Evolutionary conservation across 2,329 filamentous ascomycete species (phyloP).

Genomic region (Paecilomyces fulvus): DNA sequence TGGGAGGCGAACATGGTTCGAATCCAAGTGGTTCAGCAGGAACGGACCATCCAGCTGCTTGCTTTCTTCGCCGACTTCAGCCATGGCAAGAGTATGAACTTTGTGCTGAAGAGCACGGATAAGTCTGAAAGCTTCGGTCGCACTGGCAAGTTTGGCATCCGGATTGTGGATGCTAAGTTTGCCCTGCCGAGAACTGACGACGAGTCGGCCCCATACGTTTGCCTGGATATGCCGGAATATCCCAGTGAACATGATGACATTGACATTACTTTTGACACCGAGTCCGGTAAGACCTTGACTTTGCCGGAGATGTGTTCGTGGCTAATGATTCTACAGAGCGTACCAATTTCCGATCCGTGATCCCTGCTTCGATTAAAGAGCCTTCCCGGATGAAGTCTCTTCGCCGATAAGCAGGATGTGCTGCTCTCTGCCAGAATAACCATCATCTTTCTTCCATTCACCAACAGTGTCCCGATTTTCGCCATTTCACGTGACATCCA

Average conservation of each 20-base stretch:
- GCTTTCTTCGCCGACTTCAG: constrained; percentile 85
- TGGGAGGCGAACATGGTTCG: constrained; percentile 78
- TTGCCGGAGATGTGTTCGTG: neutral
- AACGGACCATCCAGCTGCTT: constrained; percentile 66
- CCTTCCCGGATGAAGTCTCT: constrained; percentile 34
- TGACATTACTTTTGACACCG: constrained; percentile 71
- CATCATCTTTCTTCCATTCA: neutral
- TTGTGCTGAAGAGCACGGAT: constrained; percentile 75
- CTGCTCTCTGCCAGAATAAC: neutral
- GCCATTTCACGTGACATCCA: neutral
- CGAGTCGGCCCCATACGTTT: constrained; percentile 62
- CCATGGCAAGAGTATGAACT: constrained; percentile 83
- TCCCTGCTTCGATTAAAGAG: constrained; percentile 31
- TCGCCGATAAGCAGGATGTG: constrained; percentile 20
- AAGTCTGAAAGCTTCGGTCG: constrained; percentile 63
- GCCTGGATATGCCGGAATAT: constrained; percentile 78
- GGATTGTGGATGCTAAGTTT: constrained; percentile 85
- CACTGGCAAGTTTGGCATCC: constrained; percentile 61
- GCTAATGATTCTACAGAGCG: constrained; percentile 21
- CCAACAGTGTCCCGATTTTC: neutral
- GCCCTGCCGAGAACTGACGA: constrained; percentile 58
- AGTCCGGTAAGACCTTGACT: constrained; percentile 53
- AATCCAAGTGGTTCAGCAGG: constrained; percentile 69
- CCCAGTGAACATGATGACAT: constrained; percentile 92
- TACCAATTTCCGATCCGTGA: constrained; percentile 26